Percentiles rank a stretch among this genome's conserved stretches.
phyloP scores from a whole-genome alignment of 768 basidiomycete species.

The Leccinum disarticulatum region DNA sequence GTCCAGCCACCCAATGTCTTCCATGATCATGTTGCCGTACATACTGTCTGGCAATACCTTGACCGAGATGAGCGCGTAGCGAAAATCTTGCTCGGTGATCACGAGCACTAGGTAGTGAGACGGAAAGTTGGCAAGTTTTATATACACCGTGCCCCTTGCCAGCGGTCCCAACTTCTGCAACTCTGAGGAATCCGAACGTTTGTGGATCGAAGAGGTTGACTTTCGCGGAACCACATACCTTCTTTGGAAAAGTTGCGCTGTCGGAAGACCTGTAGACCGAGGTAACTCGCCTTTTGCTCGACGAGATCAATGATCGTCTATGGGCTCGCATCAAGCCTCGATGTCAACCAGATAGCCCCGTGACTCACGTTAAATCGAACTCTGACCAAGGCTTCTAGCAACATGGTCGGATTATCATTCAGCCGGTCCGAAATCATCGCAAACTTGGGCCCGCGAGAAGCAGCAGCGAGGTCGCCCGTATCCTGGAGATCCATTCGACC shows the following conservation, averaged over 20 bases:
- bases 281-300: constrained; percentile 82
- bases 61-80: constrained; percentile 78
- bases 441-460: constrained; percentile 70
- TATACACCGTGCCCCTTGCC: constrained; percentile 64
- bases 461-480: constrained; percentile 76
- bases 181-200: constrained; percentile 43
- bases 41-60: constrained; percentile 52
- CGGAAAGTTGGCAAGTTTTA: constrained; percentile 75
- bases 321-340: constrained; percentile 1
- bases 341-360: neutral
- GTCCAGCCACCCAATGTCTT: constrained; percentile 80
- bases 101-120: constrained; percentile 84
- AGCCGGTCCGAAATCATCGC: constrained; percentile 54
- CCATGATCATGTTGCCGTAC: constrained; percentile 63
- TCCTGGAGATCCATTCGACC: constrained; percentile 79
- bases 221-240: constrained; percentile 41
- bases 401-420: constrained; percentile 64
- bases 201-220: neutral
- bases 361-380: constrained; percentile 62
- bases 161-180: constrained; percentile 65
- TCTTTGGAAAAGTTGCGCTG: constrained; percentile 64
- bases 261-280: constrained; percentile 76
- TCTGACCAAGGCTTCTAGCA: constrained; percentile 56
- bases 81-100: constrained; percentile 73
- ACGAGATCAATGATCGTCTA: constrained; percentile 82